These are phyloP conservation scores for Boletellus ananiceps DNA, from an alignment of 768 basidiomycete species.

Conservation along the genomic window DNA sequence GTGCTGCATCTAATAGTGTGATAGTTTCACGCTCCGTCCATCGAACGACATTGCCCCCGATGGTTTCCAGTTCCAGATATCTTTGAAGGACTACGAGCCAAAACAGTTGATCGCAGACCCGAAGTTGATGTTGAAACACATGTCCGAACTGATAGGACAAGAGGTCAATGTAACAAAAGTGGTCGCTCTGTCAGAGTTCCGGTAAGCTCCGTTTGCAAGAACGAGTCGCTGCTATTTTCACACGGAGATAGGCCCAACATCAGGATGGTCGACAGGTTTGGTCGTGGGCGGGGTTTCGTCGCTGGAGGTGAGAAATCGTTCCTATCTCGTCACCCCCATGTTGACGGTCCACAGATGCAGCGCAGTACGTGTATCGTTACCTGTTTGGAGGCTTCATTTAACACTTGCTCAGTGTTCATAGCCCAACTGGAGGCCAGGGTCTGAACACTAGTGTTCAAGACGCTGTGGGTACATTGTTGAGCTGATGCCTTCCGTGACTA, in stretches of 20 bases:
- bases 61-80: constrained; percentile 17
- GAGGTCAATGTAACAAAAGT: constrained; percentile 33
- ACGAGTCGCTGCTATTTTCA: not conserved
- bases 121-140: constrained; percentile 26
- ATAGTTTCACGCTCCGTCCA: constrained; percentile 11
- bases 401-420: constrained; percentile 18
- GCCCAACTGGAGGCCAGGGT: constrained; percentile 29
- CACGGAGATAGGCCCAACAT: constrained; percentile 39
- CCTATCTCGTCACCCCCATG: not conserved
- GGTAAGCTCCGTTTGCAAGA: constrained; percentile 19
- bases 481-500: not conserved
- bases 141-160: constrained; percentile 25
- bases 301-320: constrained; percentile 35
- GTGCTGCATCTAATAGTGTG: not conserved
- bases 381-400: not conserved
- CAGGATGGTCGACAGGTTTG: constrained; percentile 43
- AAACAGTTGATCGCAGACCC: constrained; percentile 16
- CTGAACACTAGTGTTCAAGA: constrained; percentile 38
- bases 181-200: constrained; percentile 23
- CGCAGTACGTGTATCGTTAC: constrained; percentile 29
- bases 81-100: constrained; percentile 5
- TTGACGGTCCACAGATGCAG: constrained; percentile 36
- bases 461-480: constrained; percentile 27
- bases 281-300: constrained; percentile 42
- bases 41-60: constrained; percentile 18